Base-by-base conservation (phyloP, 1,284 basidiomycete species). In the Irpex lacteus region DNA sequence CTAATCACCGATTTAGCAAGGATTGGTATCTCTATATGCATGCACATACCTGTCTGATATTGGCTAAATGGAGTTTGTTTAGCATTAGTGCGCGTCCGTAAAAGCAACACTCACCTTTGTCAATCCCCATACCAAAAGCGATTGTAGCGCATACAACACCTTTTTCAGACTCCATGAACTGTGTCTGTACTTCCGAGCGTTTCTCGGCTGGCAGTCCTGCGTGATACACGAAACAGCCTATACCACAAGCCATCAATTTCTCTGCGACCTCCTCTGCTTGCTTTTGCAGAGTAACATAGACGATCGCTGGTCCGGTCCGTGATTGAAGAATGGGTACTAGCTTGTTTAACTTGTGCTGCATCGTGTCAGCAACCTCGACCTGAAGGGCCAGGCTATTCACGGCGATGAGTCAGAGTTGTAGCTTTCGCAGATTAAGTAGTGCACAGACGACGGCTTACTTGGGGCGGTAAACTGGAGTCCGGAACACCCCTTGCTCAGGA, bases 111-210 rank as follows among this genome's bases (percentile, higher is more conserved):
- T 65, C 63, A 72, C 87, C 80, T 70, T 90, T 90, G 77, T 91
- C 89, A 71, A 91, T 91, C 32, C 76, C 76, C 89, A 92, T 91
- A 4, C 90, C 90, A 68, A 91, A 91, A 0, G 85, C 85, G 60
- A 84, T 80, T 0, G 90, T 92, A 0, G 88, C 88, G 37, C 88
- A 87, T 50, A 92, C 89, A 62, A 92, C 83, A 60, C 84, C 80
- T 68, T 86, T 82, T 19, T 83, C 78, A 62, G 85, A 85, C 1
- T 79, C 75, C 78, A 91, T 89, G 84, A 91, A 92, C 5, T 79
- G 78, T 49, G 80, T 74, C 73, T 92, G 89, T 3, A 87, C 81
- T 55, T 76, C 77, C 52, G 81, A 76, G 6, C 87, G 81, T 67
- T 90, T 84, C 8, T 82, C 80, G 40, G 82, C 76, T 15, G 78